These are phyloP conservation scores for Fomitopsis serialis DNA, from an alignment of 768 basidiomycete genomes.

Conservation along the genomic window DNA sequence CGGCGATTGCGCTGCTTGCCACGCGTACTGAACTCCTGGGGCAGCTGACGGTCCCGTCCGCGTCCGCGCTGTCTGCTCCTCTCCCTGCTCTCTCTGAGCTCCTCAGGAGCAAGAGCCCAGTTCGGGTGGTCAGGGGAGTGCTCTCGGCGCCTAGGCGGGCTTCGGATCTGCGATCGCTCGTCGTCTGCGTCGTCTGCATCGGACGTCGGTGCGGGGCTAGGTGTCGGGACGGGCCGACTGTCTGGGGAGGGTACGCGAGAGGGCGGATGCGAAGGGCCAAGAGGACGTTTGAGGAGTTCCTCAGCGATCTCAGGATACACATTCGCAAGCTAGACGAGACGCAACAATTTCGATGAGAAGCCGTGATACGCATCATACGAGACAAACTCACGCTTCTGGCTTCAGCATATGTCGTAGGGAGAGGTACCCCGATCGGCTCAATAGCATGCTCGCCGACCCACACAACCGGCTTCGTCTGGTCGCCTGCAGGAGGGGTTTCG, in stretches of 20 bases:
- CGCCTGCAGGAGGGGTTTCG: neutral
- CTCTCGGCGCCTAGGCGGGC: neutral
- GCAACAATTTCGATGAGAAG: neutral
- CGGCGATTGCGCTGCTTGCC: neutral
- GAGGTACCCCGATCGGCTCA: conserved; percentile 12
- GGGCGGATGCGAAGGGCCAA: neutral
- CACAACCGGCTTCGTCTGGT: neutral
- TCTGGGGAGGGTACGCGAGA: neutral
- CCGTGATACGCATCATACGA: neutral
- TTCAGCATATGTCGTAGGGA: conserved; percentile 18
- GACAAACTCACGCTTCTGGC: conserved; percentile 17
- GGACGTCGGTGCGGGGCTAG: neutral
- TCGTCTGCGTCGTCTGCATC: neutral
- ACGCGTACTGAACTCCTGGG: neutral
- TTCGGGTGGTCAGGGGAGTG: neutral
- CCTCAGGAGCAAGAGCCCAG: neutral
- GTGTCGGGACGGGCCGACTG: neutral
- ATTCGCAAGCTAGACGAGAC: conserved; percentile 9
- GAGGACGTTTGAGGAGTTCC: conserved; percentile 10
- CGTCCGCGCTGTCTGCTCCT: neutral
- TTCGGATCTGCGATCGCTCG: neutral
- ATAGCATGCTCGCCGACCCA: neutral
- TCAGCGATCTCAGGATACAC: conserved; percentile 12
- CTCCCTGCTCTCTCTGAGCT: neutral
- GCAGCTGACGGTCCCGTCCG: neutral